Conservation (phyloP, 2,329 filamentous ascomycete genomes). For the Aschersonia sp. region DNA sequence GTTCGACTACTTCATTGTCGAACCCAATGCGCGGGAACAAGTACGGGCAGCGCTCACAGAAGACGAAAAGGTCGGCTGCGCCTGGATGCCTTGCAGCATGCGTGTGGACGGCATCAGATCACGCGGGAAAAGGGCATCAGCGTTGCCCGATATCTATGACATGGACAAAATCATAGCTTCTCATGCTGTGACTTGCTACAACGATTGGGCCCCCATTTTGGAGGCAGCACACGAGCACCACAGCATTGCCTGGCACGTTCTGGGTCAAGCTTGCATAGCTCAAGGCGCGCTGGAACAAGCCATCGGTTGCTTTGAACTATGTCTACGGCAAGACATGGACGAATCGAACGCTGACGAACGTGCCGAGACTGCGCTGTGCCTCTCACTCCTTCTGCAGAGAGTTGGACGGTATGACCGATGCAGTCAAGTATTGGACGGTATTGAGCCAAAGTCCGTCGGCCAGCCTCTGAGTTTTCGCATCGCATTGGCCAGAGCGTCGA, state of each 20-base stretch:
- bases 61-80: conserved; percentile 8
- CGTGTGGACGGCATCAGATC: conserved; percentile 10
- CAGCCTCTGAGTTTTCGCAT: conserved; percentile 10
- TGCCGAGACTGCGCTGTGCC: conserved; percentile 9
- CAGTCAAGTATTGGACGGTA: conserved; percentile 7
- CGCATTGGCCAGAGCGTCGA: conserved; percentile 10
- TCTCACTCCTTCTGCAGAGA: conserved; percentile 10
- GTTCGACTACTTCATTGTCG: conserved; percentile 11
- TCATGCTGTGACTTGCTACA: conserved; percentile 12
- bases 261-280: conserved; percentile 15
- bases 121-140: conserved; percentile 7
- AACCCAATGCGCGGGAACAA: conserved; percentile 8
- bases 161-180: conserved; percentile 13
- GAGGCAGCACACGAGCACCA: conserved; percentile 11
- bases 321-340: conserved; percentile 5
- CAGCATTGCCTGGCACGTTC: conserved; percentile 22
- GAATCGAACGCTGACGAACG: conserved; percentile 7
- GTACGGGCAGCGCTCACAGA: conserved; percentile 8
- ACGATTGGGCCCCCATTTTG: conserved; percentile 10
- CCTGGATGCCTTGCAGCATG: conserved; percentile 12
- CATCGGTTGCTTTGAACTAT: conserved; percentile 12
- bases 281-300: conserved; percentile 11
- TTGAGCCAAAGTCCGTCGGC: conserved; percentile 10
- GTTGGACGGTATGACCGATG: conserved; percentile 7
- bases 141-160: conserved; percentile 10